These are phyloP conservation scores for Globisporangium perplexum DNA, from an alignment of 352 stramenopile genomes.

Conservation along the genomic window DNA sequence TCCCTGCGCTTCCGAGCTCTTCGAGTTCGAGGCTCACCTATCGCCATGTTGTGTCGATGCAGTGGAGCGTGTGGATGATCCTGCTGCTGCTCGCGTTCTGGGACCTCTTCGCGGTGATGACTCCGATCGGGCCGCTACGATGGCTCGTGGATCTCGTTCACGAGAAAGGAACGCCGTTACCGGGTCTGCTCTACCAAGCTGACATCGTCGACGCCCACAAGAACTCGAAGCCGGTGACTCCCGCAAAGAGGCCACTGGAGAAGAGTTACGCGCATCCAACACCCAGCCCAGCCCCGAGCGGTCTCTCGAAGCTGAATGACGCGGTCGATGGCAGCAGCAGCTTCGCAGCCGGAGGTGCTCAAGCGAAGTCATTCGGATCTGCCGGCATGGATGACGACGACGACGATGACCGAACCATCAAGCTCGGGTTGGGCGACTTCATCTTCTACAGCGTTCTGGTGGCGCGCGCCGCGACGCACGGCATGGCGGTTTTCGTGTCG, in stretches of 20 bases:
- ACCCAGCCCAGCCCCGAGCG: background rate
- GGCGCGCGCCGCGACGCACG: slow-evolving; percentile 89
- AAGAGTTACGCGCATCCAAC: background rate
- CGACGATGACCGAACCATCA: slow-evolving; percentile 67
- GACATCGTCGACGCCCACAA: slow-evolving; percentile 45
- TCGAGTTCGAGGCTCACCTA: background rate
- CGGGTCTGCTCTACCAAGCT: slow-evolving; percentile 94
- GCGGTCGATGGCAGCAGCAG: background rate
- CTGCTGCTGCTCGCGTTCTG: slow-evolving; percentile 94
- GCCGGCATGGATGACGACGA: slow-evolving; percentile 16
- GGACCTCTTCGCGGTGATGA: slow-evolving; percentile 96
- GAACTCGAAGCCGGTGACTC: background rate
- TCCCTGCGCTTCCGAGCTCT: background rate
- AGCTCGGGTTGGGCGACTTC: slow-evolving; percentile 94
- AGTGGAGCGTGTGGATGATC: slow-evolving; percentile 86
- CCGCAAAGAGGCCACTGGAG: background rate
- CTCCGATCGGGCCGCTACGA: slow-evolving; percentile 92
- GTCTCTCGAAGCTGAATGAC: background rate
- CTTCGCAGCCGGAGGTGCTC: background rate
- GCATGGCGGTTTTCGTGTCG: slow-evolving; percentile 88
- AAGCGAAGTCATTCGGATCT: background rate
- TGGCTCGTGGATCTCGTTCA: slow-evolving; percentile 92
- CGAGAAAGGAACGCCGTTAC: slow-evolving; percentile 81
- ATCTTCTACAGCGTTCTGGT: slow-evolving; percentile 98
- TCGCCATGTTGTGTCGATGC: background rate